phyloP scores from a whole-genome alignment of 208 protist species.

The Acanthamoeba healyi region DNA sequence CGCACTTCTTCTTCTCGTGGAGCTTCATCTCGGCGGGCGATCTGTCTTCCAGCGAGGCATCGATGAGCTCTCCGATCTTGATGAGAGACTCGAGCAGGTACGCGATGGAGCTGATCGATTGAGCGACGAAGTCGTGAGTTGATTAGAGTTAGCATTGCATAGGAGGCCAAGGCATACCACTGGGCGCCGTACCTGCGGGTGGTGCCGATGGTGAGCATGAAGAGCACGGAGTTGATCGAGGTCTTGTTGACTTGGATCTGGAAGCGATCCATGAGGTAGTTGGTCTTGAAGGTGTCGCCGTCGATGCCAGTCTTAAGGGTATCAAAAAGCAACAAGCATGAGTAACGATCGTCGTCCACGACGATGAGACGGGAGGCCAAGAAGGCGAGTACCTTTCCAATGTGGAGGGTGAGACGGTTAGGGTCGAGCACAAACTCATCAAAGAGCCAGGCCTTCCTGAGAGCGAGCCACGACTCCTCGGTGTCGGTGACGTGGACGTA shows the following conservation, averaged over 20 bases:
- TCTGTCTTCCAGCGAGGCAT: not conserved
- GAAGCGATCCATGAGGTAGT: constrained; percentile 77
- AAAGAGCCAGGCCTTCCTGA: constrained; percentile 55
- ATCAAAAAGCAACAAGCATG: not conserved
- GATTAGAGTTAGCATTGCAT: too few species aligned
- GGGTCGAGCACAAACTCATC: constrained; percentile 78
- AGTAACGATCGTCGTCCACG: not conserved
- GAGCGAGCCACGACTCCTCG: constrained; percentile 36
- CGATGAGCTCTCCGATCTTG: constrained; percentile 55
- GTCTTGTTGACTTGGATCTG: constrained; percentile 80
- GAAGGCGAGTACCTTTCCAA: constrained; percentile 13
- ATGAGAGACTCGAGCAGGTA: constrained; percentile 74
- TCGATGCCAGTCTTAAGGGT: constrained; percentile 58
- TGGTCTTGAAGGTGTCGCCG: constrained; percentile 75
- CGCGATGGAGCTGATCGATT: constrained; percentile 18
- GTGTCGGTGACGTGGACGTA: constrained; percentile 62
- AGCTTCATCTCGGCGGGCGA: constrained; percentile 60
- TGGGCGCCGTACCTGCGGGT: not conserved
- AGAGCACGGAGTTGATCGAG: constrained; percentile 76
- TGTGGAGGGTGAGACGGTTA: constrained; percentile 74
- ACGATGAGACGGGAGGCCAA: not conserved
- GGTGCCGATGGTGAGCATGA: constrained; percentile 77
- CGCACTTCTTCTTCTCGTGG: constrained; percentile 30
- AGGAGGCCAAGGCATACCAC: not conserved
- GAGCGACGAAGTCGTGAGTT: too few species aligned